Conservation (phyloP, 805 yeast species). For the Metschnikowia lunata region DNA sequence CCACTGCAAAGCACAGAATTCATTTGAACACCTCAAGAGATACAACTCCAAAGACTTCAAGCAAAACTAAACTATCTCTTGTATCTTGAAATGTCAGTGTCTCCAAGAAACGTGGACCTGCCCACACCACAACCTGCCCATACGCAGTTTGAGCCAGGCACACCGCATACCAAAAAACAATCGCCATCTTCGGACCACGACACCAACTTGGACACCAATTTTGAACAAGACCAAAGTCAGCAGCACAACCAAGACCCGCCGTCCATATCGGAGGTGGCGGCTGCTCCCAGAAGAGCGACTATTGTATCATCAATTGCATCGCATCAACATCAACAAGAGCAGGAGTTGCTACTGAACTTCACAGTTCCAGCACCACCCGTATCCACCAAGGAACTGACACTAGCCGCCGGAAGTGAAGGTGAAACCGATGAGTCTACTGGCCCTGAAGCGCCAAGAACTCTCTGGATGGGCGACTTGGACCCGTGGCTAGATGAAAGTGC, state of each 20-base stretch:
- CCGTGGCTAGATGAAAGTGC: slow-evolving; percentile 72
- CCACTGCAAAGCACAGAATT: too few species aligned
- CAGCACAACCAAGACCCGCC: background rate
- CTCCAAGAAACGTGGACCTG: background rate
- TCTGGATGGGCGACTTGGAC: slow-evolving; percentile 88
- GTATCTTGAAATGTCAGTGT: background rate
- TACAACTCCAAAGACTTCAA: too few species aligned
- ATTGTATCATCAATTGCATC: slow-evolving; percentile 28
- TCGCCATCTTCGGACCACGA: too few species aligned
- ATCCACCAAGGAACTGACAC: slow-evolving; percentile 34
- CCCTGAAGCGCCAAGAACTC: slow-evolving; percentile 56
- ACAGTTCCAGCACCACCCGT: slow-evolving; percentile 41
- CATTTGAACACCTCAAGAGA: too few species aligned
- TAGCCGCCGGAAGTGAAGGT: slow-evolving; percentile 23
- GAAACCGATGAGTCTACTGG: slow-evolving; percentile 9
- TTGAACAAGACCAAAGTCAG: background rate
- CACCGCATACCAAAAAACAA: background rate
- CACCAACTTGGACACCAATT: background rate
- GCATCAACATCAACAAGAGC: slow-evolving; percentile 42
- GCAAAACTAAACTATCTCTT: too few species aligned
- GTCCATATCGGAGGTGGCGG: background rate
- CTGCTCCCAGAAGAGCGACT: background rate
- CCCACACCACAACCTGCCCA: background rate
- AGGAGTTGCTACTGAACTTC: slow-evolving; percentile 36
- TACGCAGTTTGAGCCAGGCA: background rate